Evolutionary conservation across 1,284 basidiomycete species (phyloP), one percentile per base, ranked within the genome.

Genomic region (Malassezia globosa): DNA sequence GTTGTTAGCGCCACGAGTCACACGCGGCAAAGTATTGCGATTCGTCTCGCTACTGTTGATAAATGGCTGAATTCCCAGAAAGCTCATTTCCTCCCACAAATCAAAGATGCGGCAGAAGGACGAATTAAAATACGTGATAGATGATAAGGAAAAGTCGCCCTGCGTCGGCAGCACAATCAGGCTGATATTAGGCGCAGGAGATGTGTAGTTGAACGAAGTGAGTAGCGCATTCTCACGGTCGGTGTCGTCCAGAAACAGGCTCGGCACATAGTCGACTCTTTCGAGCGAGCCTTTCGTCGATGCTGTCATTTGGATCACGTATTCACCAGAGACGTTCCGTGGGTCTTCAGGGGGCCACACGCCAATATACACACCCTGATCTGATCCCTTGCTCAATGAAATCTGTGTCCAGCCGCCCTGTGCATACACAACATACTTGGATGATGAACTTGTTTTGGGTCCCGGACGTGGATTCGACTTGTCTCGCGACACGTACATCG

Each of bases 71-170:
- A 55, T 14, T 19, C 33, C n/a, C 14, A 50, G 42, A 23, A 27
- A 8, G 14, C 42, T 25, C 37, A 63, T 29, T 5, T 51, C 24
- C 8, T 42, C 21, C 49, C 56, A 68, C 4, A 60, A 51, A 18
- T 56, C 51, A 5, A 49, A 48, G 27, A 73, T 57, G 26, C 66
- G 71, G 56, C 73, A 74, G 31, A 59, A 55, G 13, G 72, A 73
- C 2, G 64, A 61, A 22, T 61, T 64, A 41, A 63, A 65, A 41
- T 64, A 63, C 16, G 60, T 58, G n/a, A 58, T 47, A 10, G 60
- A 59, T 4, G 56, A 34, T 1, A 68, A 51, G 7, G 64, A 58
- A 25, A 48, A 46, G 13, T 42, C 23, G 1, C 64, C 61, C 7
- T 51, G 41, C 0, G 68, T 63, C 1, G 65, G 65, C 10, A 67